Percentiles rank a stretch among this genome's conserved stretches.
phyloP scores from a whole-genome alignment of 768 basidiomycete genomes.

The Trametes punicea region DNA sequence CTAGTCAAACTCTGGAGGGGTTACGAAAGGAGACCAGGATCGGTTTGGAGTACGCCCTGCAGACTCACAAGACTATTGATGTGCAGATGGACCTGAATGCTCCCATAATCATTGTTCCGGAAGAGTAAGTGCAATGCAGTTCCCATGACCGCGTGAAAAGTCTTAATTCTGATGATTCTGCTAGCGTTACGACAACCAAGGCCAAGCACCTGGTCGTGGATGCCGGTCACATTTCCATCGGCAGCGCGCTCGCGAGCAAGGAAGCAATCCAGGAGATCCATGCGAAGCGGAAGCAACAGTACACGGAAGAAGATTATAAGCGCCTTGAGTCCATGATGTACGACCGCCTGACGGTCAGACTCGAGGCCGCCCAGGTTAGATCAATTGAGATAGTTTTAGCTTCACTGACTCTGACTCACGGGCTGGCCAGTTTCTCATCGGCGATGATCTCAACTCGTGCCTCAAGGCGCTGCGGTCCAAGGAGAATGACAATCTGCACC shows the following conservation, averaged over 20 bases:
- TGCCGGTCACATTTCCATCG: constrained; percentile 93
- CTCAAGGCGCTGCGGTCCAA: constrained; percentile 69
- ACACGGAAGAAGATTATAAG: constrained; percentile 82
- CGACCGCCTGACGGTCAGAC: constrained; percentile 77
- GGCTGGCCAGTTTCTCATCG: constrained; percentile 74
- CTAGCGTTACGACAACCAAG: constrained; percentile 67
- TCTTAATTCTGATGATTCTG: not conserved
- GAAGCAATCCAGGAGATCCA: constrained; percentile 72
- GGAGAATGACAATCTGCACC: constrained; percentile 63
- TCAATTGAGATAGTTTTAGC: not conserved
- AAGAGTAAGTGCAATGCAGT: constrained; percentile 55
- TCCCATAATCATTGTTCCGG: constrained; percentile 94
- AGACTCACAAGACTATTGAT: constrained; percentile 93
- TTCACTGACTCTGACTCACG: constrained; percentile 5
- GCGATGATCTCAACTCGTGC: constrained; percentile 77
- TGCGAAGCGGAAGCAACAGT: constrained; percentile 78
- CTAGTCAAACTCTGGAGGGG: constrained; percentile 90
- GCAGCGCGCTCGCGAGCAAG: constrained; percentile 87
- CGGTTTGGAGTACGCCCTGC: constrained; percentile 89
- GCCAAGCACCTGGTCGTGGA: constrained; percentile 91
- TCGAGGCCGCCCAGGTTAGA: constrained; percentile 86
- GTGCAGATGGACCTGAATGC: constrained; percentile 96
- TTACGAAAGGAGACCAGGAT: constrained; percentile 91
- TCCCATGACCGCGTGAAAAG: not conserved
- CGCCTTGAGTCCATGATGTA: constrained; percentile 93